These are phyloP conservation scores for Mycena venus DNA, from an alignment of 768 basidiomycete genomes.

Conservation along the genomic window DNA sequence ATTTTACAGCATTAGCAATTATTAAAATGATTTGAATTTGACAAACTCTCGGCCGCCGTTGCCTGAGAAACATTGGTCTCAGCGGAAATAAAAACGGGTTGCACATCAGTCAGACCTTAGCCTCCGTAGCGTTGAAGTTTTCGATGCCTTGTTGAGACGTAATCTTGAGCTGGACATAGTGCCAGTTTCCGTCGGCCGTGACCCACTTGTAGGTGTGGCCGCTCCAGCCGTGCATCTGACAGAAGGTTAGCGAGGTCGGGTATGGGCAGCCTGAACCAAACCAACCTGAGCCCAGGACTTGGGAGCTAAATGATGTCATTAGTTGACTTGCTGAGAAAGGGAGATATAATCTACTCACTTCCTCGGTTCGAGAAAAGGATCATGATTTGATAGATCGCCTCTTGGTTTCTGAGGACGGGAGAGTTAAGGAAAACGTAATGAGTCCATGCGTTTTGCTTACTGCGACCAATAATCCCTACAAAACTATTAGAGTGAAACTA, in stretches of 20 bases:
- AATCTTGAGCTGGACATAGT: conserved; percentile 29
- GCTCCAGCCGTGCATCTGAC: conserved; percentile 33
- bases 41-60: conserved; percentile 5
- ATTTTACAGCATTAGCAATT: too few species aligned
- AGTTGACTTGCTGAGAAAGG: not conserved
- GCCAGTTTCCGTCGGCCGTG: conserved; percentile 22
- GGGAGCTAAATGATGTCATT: conserved; percentile 10
- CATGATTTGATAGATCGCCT: conserved; percentile 30
- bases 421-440: not conserved
- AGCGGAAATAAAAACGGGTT: not conserved
- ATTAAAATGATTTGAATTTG: too few species aligned
- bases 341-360: conserved; percentile 5
- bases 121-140: conserved; percentile 28
- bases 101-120: not conserved
- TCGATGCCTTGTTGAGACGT: conserved; percentile 24
- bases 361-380: conserved; percentile 30
- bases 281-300: conserved; percentile 31
- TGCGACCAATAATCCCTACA: conserved; percentile 35
- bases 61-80: not conserved
- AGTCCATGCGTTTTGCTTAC: not conserved
- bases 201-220: conserved; percentile 35
- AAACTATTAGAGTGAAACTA: not conserved
- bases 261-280: not conserved
- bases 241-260: not conserved
- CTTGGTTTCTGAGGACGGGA: conserved; percentile 26